Conservation (phyloP, 345 rosid genomes). For the Acer campestre region DNA sequence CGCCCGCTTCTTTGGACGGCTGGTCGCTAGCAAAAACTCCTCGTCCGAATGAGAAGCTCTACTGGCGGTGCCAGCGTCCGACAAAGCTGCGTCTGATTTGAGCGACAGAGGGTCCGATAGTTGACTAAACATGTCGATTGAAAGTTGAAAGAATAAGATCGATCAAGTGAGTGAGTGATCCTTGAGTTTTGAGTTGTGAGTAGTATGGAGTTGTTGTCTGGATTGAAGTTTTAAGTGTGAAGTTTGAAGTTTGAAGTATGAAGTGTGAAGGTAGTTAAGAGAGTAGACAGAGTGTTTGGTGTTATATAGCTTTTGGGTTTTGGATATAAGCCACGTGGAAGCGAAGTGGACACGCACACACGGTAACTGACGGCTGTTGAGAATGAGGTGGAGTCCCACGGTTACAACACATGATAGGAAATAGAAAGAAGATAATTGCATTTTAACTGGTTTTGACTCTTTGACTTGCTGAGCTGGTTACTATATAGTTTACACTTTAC, state of each 20-base stretch:
- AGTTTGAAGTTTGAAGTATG: neutral
- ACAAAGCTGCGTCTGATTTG: slow-evolving; percentile 3
- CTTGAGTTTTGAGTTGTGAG: neutral
- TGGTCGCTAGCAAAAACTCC: slow-evolving; percentile 45
- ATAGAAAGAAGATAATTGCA: no score
- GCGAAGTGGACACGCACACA: neutral
- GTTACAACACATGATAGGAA: neutral
- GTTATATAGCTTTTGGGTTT: neutral
- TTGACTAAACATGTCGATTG: slow-evolving; percentile 19
- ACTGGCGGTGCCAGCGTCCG: slow-evolving; percentile 17
- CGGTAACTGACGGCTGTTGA: neutral
- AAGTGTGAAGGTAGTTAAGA: neutral
- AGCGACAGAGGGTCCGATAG: slow-evolving; percentile 4
- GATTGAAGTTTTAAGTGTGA: neutral
- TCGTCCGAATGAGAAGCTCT: slow-evolving; percentile 32
- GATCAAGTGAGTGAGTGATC: neutral
- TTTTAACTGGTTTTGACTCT: no score
- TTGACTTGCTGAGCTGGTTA: no score
- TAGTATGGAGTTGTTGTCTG: neutral
- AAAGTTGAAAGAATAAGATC: no score
- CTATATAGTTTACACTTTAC: no score
- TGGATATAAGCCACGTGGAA: neutral
- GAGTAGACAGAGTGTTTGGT: neutral
- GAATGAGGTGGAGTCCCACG: neutral
- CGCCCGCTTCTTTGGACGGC: slow-evolving; percentile 66